Evolutionary conservation across 2,329 filamentous ascomycete species (phyloP), one percentile per base, ranked within the genome.

Genomic region (Lecanicillium sp.): DNA sequence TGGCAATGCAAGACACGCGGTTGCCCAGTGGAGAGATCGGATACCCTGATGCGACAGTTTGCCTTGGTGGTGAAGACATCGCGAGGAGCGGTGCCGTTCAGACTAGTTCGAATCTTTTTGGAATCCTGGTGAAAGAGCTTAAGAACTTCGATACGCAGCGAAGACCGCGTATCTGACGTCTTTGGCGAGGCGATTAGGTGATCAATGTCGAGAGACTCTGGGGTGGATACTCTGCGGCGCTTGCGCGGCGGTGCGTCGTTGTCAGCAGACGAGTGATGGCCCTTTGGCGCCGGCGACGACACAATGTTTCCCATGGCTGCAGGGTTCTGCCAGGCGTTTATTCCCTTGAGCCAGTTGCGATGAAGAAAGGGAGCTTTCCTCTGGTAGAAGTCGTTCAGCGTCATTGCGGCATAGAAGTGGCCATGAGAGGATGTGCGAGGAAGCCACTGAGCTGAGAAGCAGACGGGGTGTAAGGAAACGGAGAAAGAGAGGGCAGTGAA

Each of bases 301-400:
- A 61, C 47, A 42, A 64, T 64, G 50, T 59, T 65, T 37, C 67
- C 67, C 66, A 71, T 71, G 43, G 54, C 51, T 40, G 55, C 49
- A 32, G 54, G 50, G 20, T 46, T 44, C 50, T 69, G 64, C 48
- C 58, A 59, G 44, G 64, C 60, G 43, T 65, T 65, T 52, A 72
- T 58, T 34, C 64, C 65, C 44, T 60, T 64, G 45, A 67, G 61
- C 70, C 68, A 74, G 52, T 70, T 73, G 53, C 72, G 67, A 48
- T 73, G 69, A 43, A 76, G 66, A 55, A 71, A 77, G 44, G 73
- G 71, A 41, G 69, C 60, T 49, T 61, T 65, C 59, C 68, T 66
- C 57, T 64, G 63, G 51, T 61, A 67, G 46, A 62, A 60, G 52
- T 57, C 62, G 52, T 62, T 60, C 50, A 61, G 58, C 53, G 68